These are phyloP conservation scores for Talaromyces amestolkiae DNA, from an alignment of 2,329 filamentous ascomycete genomes.

Conservation along the genomic window DNA sequence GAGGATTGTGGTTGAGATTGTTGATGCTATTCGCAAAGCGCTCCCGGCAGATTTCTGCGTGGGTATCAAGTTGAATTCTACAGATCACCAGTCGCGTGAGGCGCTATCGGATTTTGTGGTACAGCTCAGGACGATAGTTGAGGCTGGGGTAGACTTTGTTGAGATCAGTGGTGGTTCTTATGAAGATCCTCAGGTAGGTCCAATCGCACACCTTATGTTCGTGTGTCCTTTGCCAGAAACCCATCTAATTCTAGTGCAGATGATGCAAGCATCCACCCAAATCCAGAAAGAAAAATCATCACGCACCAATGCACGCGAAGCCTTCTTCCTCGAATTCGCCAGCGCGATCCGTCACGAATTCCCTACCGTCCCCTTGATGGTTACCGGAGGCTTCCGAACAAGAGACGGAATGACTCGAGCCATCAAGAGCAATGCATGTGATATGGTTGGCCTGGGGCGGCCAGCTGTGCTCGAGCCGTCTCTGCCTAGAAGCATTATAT, in stretches of 20 bases:
- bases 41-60: not conserved
- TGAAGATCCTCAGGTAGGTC: not conserved
- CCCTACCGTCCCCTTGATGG: not conserved
- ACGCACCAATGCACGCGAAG: not conserved
- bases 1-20: not conserved
- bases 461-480: conserved; percentile 15
- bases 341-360: not conserved
- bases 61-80: not conserved
- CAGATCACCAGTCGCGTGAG: not conserved
- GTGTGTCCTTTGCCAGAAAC: too few relatives aligned
- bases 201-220: too few relatives aligned
- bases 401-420: not conserved
- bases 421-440: not conserved
- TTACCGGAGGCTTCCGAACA: conserved; percentile 8
- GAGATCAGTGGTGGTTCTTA: not conserved
- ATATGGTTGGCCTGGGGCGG: conserved; percentile 5
- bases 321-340: conserved; percentile 10
- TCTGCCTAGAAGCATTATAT: not conserved
- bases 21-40: not conserved
- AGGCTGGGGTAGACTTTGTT: not conserved
- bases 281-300: not conserved
- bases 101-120: not conserved
- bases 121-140: not conserved
- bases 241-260: not conserved
- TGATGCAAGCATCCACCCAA: not conserved